Conservation (phyloP, 768 basidiomycete species). For the Leccinum fibrillosum region DNA sequence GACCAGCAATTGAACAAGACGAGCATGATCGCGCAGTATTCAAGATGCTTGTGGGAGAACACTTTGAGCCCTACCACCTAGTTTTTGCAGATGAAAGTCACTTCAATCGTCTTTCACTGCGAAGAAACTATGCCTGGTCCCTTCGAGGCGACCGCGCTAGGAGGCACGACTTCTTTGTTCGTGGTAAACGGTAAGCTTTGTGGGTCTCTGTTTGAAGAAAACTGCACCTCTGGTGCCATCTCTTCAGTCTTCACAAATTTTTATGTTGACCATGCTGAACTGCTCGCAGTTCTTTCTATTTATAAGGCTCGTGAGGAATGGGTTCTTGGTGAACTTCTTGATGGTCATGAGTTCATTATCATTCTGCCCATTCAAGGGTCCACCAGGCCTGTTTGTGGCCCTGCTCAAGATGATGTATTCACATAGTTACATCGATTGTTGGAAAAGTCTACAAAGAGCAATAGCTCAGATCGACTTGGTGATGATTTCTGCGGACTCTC, state of each 20-base stretch:
- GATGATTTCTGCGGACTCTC: no score
- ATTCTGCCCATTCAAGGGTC: not conserved
- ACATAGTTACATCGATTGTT: not conserved
- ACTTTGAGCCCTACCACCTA: no score
- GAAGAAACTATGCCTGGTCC: no score
- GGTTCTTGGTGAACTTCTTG: conserved; percentile 1
- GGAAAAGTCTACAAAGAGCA: not conserved
- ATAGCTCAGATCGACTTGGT: no score
- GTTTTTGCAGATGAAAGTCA: no score
- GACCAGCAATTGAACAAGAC: no score
- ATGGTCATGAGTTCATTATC: not conserved
- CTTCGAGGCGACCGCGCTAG: no score
- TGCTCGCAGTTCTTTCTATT: not conserved
- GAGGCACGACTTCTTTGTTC: no score
- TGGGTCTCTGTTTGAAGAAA: conserved; percentile 2
- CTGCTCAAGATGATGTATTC: not conserved
- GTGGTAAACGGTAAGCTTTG: not conserved
- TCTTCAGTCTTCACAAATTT: conserved; percentile 1
- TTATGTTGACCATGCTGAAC: conserved; percentile 1
- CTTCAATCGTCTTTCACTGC: no score
- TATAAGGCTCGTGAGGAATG: not conserved
- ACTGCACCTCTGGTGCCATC: conserved; percentile 3
- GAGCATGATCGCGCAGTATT: no score
- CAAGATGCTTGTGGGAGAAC: no score
- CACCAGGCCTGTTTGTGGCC: not conserved